Base-by-base conservation (phyloP, 2,329 filamentous ascomycete species). In the Cytospora paraplurivora region DNA sequence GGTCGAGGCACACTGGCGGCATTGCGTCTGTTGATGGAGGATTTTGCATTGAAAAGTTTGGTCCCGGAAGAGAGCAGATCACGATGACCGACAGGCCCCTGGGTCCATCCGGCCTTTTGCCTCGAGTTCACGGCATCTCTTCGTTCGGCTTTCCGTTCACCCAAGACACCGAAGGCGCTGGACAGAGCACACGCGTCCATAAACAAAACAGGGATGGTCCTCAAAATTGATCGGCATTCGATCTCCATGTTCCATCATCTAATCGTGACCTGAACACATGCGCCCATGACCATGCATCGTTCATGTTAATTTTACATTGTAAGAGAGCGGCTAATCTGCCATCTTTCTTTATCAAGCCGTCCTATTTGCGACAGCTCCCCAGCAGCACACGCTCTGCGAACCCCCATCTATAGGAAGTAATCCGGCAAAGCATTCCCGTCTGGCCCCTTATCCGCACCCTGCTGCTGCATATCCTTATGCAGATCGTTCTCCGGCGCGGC, bases 401-500 rank as follows among this genome's bases (percentile, higher is more conserved):
- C 27, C n/a, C 4, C 4, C 10, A 33, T 55, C 68, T 79, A 91
- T 76, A 92, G 80, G 76, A 92, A 92, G 75, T 89, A 89, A 71
- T 89, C 87, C 3, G 86, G 90, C 71, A 95, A 75, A 74, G 82
- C 79, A 60, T 79, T 87, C 2, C 82, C 83, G 67, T 88, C 86
- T 2, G 81, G 82, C n/a, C 78, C 74, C 77, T 93, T 93, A 64
- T 95, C 92, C 21, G 47, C 41, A 11, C 56, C 32, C 38, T 65
- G 85, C 56, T 65, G 85, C 75, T 95, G 92, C 72, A 90, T 84
- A 73, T 97, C 93, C 72, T 96, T 91, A 74, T 96, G 91, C 69
- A 89, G 79, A 74, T 98, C 94, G 72, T 99, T 97, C 76, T 99
- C 95, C 2, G 95, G 95, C 34, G 95, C 94, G 4, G 95, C 95